These are phyloP conservation scores for Lichtheimia ornata DNA, from an alignment of 371 early-diverging fungal species.

Conservation along the genomic window DNA sequence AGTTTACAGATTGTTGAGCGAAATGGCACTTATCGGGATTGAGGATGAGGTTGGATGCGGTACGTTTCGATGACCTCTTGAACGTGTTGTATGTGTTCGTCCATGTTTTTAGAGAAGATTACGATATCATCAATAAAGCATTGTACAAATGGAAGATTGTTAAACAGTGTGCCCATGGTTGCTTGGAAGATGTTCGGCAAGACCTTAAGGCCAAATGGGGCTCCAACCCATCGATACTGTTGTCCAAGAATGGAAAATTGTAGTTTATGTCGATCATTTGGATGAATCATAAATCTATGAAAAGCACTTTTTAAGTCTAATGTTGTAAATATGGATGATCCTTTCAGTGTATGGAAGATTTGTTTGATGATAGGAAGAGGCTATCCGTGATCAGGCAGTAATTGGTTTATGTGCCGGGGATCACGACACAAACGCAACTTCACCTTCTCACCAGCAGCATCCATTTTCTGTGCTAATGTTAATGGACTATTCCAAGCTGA, in stretches of 20 bases:
- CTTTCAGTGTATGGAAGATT: conserved; percentile 17
- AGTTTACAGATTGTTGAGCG: conserved; percentile 5
- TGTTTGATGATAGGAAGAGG: conserved; percentile 24
- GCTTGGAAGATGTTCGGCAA: conserved; percentile 25
- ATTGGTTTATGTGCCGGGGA: conserved; percentile 20
- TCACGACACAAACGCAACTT: conserved; percentile 18
- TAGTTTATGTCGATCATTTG: conserved; percentile 14
- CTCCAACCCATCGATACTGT: conserved; percentile 25
- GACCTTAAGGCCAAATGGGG: conserved; percentile 29
- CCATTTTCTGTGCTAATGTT: too few relatives aligned
- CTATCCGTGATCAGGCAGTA: conserved; percentile 20
- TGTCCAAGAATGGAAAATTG: background rate
- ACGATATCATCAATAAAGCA: conserved; percentile 17
- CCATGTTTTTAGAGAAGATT: background rate
- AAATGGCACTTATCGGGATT: conserved; percentile 19
- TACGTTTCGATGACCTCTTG: conserved; percentile 6
- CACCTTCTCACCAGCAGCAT: conserved; percentile 17
- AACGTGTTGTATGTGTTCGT: background rate
- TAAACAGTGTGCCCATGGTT: conserved; percentile 13
- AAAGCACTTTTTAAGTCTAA: conserved; percentile 30
- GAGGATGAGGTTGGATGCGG: conserved; percentile 18
- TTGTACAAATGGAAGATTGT: conserved; percentile 1
- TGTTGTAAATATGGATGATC: conserved; percentile 15
- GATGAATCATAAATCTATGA: conserved; percentile 26
- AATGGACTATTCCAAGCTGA: conserved; percentile 25